Conservation (phyloP, 352 stramenopile species). For the Phytophthora lateralis region DNA sequence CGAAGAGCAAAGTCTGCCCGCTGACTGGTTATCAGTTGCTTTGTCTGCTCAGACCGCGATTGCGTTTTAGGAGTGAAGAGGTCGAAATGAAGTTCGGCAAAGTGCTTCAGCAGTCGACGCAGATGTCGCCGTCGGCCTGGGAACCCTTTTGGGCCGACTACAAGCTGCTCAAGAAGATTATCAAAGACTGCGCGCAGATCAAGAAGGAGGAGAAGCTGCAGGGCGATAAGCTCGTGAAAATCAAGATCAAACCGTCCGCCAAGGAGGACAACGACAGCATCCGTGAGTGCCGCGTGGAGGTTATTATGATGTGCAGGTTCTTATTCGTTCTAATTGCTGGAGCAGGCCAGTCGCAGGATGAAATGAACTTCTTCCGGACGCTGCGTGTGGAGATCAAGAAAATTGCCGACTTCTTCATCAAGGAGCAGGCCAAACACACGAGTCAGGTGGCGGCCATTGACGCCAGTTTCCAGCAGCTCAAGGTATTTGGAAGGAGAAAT, state of each 20-base stretch:
- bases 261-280: conserved; percentile 91
- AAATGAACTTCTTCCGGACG: conserved; percentile 90
- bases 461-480: conserved; percentile 61
- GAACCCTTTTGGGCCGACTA: conserved; percentile 87
- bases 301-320: neutral
- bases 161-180: conserved; percentile 90
- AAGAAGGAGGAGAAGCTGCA: conserved; percentile 87
- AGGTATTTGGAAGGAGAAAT: conserved; percentile 41
- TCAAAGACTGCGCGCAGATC: conserved; percentile 90
- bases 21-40: conserved; percentile 42
- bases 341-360: conserved; percentile 78
- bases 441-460: conserved; percentile 71
- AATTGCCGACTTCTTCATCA: conserved; percentile 86
- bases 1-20: conserved; percentile 3
- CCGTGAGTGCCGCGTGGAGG: conserved; percentile 44
- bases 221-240: conserved; percentile 72
- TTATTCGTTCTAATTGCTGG: conserved; percentile 6
- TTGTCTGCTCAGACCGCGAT: conserved; percentile 15
- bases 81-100: conserved; percentile 87
- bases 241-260: conserved; percentile 76
- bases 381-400: conserved; percentile 86
- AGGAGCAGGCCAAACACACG: conserved; percentile 79
- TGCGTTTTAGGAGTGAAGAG: conserved; percentile 1
- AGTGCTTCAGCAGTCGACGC: conserved; percentile 86
- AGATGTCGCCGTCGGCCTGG: conserved; percentile 80